Percentiles rank a stretch among this genome's conserved stretches.
phyloP scores from a whole-genome alignment of 164 flowering plant species.

The Protea cynaroides region DNA sequence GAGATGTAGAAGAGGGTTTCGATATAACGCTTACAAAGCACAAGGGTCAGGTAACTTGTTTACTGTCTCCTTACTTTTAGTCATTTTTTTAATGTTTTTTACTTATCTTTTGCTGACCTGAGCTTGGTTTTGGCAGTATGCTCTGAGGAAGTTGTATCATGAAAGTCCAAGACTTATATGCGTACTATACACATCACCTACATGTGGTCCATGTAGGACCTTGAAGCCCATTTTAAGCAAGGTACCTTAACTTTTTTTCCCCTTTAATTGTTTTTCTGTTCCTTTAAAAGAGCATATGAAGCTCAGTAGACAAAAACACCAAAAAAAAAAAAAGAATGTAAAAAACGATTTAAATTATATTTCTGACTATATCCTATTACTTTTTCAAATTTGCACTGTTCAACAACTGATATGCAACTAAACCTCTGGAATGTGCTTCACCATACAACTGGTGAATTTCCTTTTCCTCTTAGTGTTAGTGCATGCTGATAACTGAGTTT shows the following conservation, averaged over 20 bases:
- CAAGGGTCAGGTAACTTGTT: constrained; percentile 71
- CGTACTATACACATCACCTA: constrained; percentile 91
- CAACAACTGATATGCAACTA: too few relatives aligned
- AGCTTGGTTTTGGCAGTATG: constrained; percentile 55
- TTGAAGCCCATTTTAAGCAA: constrained; percentile 94
- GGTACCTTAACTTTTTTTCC: constrained; percentile 31
- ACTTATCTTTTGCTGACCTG: constrained; percentile 4
- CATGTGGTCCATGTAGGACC: constrained; percentile 98
- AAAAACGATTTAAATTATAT: too few relatives aligned
- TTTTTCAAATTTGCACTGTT: too few relatives aligned
- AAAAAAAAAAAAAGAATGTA: too few relatives aligned
- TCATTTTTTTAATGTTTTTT: background rate
- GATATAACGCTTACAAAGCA: constrained; percentile 86
- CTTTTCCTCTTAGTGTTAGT: too few relatives aligned
- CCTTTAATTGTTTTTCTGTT: background rate
- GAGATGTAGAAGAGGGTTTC: constrained; percentile 75
- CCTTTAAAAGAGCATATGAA: too few relatives aligned
- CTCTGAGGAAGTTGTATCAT: constrained; percentile 89
- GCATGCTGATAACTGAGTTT: background rate
- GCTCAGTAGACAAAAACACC: too few relatives aligned
- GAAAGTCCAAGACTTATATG: constrained; percentile 96
- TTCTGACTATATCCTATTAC: too few relatives aligned
- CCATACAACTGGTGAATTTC: too few relatives aligned
- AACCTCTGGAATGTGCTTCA: too few relatives aligned
- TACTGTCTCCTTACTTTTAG: constrained; percentile 3